Evolutionary conservation across 2,329 filamentous ascomycete genomes (phyloP).

Genomic region (Ascochyta pisi): DNA sequence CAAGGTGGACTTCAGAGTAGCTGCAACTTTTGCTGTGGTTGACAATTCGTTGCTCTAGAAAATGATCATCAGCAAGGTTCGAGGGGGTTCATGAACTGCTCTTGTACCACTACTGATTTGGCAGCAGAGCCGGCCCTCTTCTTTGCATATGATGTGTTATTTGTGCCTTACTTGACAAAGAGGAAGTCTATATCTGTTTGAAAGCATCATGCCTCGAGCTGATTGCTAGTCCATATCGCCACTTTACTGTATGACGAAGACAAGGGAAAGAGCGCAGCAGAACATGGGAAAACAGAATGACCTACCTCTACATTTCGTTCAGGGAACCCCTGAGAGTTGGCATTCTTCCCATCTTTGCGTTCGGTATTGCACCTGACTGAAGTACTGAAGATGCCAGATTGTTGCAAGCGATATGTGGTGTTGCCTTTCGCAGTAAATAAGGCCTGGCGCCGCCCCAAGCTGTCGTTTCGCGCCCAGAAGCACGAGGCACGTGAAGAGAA

Average conservation of each 20-base stretch:
- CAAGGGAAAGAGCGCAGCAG: neutral
- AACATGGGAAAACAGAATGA: neutral
- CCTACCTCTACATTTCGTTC: constrained; percentile 25
- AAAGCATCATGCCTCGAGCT: neutral
- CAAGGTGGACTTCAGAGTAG: constrained; percentile 37
- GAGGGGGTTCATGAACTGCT: neutral
- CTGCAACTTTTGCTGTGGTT: constrained; percentile 30
- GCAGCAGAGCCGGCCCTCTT: neutral
- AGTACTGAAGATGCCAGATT: constrained; percentile 27
- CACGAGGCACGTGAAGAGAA: constrained; percentile 42
- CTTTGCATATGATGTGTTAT: neutral
- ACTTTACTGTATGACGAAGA: neutral
- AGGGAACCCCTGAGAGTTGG: constrained; percentile 1
- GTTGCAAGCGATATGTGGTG: constrained; percentile 4
- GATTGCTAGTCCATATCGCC: neutral
- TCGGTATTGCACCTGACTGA: constrained; percentile 19
- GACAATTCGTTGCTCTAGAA: constrained; percentile 9
- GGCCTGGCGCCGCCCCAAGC: constrained; percentile 5
- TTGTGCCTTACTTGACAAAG: neutral
- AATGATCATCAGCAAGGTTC: constrained; percentile 2
- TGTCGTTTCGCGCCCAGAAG: constrained; percentile 26
- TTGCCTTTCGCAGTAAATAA: constrained; percentile 4
- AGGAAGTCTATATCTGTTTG: neutral
- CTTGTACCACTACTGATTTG: neutral
- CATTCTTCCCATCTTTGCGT: constrained; percentile 19